Evolutionary conservation across 2,329 filamentous ascomycete species (phyloP), one percentile per base, ranked within the genome.

Genomic region (Pseudonectria foliicola): DNA sequence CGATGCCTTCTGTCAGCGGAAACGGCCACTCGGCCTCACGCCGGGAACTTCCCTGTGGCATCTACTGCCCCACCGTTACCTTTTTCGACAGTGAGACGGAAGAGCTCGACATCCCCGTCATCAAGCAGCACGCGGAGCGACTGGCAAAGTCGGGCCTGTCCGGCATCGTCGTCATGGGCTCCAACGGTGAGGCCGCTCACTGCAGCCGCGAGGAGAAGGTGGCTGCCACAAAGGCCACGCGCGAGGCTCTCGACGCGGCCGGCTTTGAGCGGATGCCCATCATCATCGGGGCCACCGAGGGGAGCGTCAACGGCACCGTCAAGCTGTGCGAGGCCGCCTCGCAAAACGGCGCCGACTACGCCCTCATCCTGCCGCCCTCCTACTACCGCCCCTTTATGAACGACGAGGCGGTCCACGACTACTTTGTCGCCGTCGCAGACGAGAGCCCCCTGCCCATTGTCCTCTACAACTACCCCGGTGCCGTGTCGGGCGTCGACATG

Each of bases 401-500:
- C 56, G 82, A 89, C 49, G 72, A 78, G 33, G 73, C 83, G 40
- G 70, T 93, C 39, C 73, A 80, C 54, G 74, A 82, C 49, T 89
- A 83, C 67, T 89, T 82, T 66, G 74, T 68, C 36, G 71, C 73
- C 37, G 84, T 94, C 5, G 87, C 87, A 31, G 82, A 90, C 58
- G 70, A 61, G 26, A 85, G 80, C 33, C 81, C 85, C 5, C 64
- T 92, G 7, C 85, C 85, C n/a, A 60, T 94, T 35, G 75, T 93
- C 45, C 67, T 94, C 31, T 94, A 94, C 75, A 94, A 93, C 69
- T 94, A 92, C 66, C 87, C 87, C 1, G 86, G 85, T 33, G 87
- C 85, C 32, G 87, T 92, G 6, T 75, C 85, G 6, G 87, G 87
- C 33, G 83, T 93, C 54, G 87, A 94, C 60, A 82, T 94, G 76